These are phyloP conservation scores for Vicia faba DNA, from an alignment of 306 rosid genomes.

Conservation along the genomic window DNA sequence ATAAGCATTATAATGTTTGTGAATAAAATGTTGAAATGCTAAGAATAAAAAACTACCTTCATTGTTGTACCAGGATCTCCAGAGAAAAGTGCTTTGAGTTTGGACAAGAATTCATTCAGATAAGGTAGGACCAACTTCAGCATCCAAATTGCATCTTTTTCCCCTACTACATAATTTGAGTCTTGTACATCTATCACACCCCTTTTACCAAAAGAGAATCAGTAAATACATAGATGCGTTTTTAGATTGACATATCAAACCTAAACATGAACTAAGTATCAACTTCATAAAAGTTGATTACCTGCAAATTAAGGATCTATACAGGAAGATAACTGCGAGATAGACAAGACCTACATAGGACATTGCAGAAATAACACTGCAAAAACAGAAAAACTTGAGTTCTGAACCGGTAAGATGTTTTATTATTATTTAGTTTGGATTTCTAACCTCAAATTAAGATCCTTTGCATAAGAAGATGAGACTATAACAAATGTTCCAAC, in stretches of 20 bases:
- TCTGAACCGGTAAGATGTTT: not conserved
- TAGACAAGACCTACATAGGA: slow-evolving; percentile 77
- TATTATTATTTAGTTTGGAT: not conserved
- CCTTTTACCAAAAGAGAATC: slow-evolving; percentile 43
- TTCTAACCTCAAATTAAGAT: slow-evolving; percentile 71
- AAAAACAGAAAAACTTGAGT: slow-evolving; percentile 35
- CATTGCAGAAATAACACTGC: slow-evolving; percentile 77
- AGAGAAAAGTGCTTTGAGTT: slow-evolving; percentile 77
- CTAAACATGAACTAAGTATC: too few relatives aligned
- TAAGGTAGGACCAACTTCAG: slow-evolving; percentile 69
- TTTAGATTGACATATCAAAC: too few relatives aligned
- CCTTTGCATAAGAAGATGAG: slow-evolving; percentile 72
- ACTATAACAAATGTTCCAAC: slow-evolving; percentile 66
- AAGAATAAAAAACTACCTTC: slow-evolving; percentile 51
- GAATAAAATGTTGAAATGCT: too few relatives aligned
- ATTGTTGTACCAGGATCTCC: slow-evolving; percentile 92
- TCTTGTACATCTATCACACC: slow-evolving; percentile 56
- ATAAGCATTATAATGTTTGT: slow-evolving; percentile 3
- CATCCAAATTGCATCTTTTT: slow-evolving; percentile 83
- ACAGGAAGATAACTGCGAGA: slow-evolving; percentile 76
- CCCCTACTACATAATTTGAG: slow-evolving; percentile 62
- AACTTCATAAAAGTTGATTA: slow-evolving; percentile 27
- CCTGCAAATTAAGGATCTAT: slow-evolving; percentile 77
- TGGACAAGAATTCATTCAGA: slow-evolving; percentile 68
- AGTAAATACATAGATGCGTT: not conserved